Evolutionary conservation across 2,329 filamentous ascomycete genomes (phyloP).

Genomic region (Cercospora berteroae): DNA sequence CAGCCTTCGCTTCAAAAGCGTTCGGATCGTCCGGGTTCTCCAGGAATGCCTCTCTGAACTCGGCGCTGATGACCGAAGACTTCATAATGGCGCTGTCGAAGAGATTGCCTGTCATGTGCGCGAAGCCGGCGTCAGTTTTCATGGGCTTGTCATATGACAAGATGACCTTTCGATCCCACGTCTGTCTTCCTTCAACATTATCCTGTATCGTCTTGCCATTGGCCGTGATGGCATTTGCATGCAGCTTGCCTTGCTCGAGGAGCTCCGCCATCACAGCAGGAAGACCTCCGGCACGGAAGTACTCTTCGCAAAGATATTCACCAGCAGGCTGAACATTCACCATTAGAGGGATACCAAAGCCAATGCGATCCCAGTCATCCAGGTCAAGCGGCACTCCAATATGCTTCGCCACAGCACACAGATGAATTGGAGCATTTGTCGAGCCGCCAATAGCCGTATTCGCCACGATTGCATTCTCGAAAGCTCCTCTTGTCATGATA

Average conservation of each 20-base stretch:
- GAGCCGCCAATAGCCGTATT: slow-evolving; percentile 58
- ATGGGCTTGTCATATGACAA: slow-evolving; percentile 47
- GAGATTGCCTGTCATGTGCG: slow-evolving; percentile 33
- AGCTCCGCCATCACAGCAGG: slow-evolving; percentile 56
- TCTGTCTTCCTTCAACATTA: slow-evolving; percentile 47
- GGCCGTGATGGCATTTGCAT: slow-evolving; percentile 46
- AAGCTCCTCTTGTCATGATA: slow-evolving; percentile 55
- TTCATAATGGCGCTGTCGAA: slow-evolving; percentile 38
- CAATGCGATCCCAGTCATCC: slow-evolving; percentile 56
- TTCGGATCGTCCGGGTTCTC: slow-evolving; percentile 29
- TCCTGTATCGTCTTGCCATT: slow-evolving; percentile 49
- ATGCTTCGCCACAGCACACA: slow-evolving; percentile 56
- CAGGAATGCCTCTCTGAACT: slow-evolving; percentile 32
- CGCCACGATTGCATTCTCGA: slow-evolving; percentile 56
- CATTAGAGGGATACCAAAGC: slow-evolving; percentile 52
- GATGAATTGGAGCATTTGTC: slow-evolving; percentile 58
- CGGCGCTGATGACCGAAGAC: slow-evolving; percentile 31
- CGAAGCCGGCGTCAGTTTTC: slow-evolving; percentile 52
- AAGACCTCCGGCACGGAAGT: slow-evolving; percentile 54
- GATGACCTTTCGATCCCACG: slow-evolving; percentile 54
- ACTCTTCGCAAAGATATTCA: slow-evolving; percentile 55
- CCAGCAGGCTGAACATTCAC: slow-evolving; percentile 57
- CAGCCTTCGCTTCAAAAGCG: slow-evolving; percentile 33
- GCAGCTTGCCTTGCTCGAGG: slow-evolving; percentile 49
- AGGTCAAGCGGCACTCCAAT: slow-evolving; percentile 52